These are phyloP conservation scores for Aspergillaceae sp. DNA, from an alignment of 2,329 filamentous ascomycete species.

Conservation along the genomic window DNA sequence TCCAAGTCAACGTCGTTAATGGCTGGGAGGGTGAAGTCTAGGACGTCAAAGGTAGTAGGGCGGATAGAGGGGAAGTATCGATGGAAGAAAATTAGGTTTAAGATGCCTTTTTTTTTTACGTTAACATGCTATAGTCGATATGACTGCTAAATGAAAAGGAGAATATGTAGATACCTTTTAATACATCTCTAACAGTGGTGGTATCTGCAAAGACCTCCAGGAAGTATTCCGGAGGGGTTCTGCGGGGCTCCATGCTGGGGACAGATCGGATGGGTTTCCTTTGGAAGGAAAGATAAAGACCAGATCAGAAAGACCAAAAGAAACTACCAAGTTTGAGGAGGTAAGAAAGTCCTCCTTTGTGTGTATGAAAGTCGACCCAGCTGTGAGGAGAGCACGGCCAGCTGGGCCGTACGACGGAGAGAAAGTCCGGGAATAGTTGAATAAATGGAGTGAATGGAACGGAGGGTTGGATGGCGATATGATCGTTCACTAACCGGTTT, in stretches of 20 bases:
- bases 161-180: slow-evolving; percentile 61
- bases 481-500: not conserved
- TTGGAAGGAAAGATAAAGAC: too few species aligned
- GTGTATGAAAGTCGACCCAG: slow-evolving; percentile 7
- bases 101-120: slow-evolving; percentile 53
- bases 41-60: slow-evolving; percentile 76
- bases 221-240: slow-evolving; percentile 72
- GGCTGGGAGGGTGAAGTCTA: slow-evolving; percentile 81
- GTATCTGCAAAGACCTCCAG: slow-evolving; percentile 92
- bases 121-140: too few species aligned
- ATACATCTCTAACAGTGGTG: slow-evolving; percentile 78
- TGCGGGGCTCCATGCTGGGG: slow-evolving; percentile 51
- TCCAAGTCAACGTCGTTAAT: slow-evolving; percentile 87
- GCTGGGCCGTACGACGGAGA: slow-evolving; percentile 8
- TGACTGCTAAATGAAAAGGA: not conserved
- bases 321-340: too few species aligned
- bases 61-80: slow-evolving; percentile 84
- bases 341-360: too few species aligned
- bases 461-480: not conserved
- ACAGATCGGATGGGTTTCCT: too few species aligned
- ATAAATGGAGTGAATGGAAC: not conserved
- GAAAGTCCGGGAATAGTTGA: not conserved
- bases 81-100: slow-evolving; percentile 98
- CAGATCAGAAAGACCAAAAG: too few species aligned
- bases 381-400: slow-evolving; percentile 6